phyloP scores from a whole-genome alignment of 495 filamentous ascomycete species.

The Neurospora hispaniola region DNA sequence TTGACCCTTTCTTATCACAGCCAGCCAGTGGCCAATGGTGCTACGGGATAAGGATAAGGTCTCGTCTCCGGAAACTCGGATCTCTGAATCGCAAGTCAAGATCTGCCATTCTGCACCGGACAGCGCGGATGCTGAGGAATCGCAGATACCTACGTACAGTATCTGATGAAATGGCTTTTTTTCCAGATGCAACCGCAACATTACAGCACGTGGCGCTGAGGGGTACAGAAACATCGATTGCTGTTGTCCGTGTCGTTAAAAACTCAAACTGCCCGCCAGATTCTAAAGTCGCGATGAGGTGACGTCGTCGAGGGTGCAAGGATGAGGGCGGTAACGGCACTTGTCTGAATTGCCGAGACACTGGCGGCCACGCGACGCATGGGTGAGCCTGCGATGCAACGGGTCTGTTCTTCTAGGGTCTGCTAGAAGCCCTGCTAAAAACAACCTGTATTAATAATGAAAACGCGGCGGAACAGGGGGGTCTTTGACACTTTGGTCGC shows the following conservation, averaged over 20 bases:
- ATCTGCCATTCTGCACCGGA: neutral
- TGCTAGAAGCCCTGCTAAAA: neutral
- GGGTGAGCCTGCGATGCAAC: neutral
- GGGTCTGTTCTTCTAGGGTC: neutral
- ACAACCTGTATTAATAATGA: neutral
- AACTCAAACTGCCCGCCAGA: neutral
- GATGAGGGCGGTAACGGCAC: neutral
- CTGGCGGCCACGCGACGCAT: neutral
- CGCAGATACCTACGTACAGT: neutral
- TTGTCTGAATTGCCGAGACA: neutral
- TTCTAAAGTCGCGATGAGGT: neutral
- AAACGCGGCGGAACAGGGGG: neutral
- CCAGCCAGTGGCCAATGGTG: neutral
- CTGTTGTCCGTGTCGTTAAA: neutral
- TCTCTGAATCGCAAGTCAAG: neutral
- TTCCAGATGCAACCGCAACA: neutral
- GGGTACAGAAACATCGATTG: neutral
- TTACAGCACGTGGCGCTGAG: neutral
- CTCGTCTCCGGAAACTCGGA: neutral
- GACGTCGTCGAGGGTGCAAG: neutral
- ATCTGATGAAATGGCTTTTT: neutral
- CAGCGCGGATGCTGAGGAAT: neutral
- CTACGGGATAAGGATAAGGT: neutral
- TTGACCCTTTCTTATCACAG: neutral
- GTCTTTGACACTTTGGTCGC: no score